Evolutionary conservation across 2,329 filamentous ascomycete genomes (phyloP).

Genomic region (Cryoendolithus antarcticus): DNA sequence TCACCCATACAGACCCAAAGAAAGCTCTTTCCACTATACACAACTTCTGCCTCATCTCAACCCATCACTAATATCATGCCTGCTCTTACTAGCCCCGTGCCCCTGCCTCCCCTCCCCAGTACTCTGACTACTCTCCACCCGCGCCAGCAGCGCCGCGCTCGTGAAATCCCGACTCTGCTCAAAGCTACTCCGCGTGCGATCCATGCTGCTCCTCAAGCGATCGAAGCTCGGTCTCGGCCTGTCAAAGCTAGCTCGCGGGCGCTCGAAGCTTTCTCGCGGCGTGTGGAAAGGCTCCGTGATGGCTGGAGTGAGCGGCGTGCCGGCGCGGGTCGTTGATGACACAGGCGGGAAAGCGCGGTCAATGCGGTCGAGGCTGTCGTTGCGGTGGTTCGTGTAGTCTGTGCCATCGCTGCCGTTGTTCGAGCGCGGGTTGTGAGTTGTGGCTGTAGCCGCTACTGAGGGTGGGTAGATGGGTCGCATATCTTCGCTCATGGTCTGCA

Average conservation of each 20-base stretch:
- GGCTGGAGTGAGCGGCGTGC: slow-evolving; percentile 12
- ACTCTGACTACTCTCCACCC: slow-evolving; percentile 50
- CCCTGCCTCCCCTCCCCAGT: background rate
- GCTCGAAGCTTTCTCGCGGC: slow-evolving; percentile 22
- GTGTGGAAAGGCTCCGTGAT: slow-evolving; percentile 8
- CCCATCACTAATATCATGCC: slow-evolving; percentile 8
- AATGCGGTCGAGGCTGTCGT: slow-evolving; percentile 26
- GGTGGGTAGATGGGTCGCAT: slow-evolving; percentile 87
- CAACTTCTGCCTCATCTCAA: too few relatives aligned
- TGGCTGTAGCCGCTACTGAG: slow-evolving; percentile 64
- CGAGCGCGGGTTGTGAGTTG: slow-evolving; percentile 67
- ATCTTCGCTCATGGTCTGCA: slow-evolving; percentile 65
- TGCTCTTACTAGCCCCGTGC: slow-evolving; percentile 1
- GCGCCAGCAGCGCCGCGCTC: slow-evolving; percentile 69
- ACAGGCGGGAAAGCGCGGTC: slow-evolving; percentile 27
- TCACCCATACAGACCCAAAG: too few relatives aligned
- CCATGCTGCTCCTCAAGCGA: slow-evolving; percentile 74
- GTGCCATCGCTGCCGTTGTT: slow-evolving; percentile 92
- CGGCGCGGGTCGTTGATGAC: slow-evolving; percentile 18
- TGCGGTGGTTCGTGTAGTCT: slow-evolving; percentile 56
- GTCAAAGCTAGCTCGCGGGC: slow-evolving; percentile 48
- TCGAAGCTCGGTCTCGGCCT: slow-evolving; percentile 76
- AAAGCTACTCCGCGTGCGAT: slow-evolving; percentile 69
- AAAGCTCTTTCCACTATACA: too few relatives aligned
- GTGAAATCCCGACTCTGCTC: slow-evolving; percentile 87